These are phyloP conservation scores for Coniferiporia weirii DNA, from an alignment of 1,284 basidiomycete species.

Conservation along the genomic window DNA sequence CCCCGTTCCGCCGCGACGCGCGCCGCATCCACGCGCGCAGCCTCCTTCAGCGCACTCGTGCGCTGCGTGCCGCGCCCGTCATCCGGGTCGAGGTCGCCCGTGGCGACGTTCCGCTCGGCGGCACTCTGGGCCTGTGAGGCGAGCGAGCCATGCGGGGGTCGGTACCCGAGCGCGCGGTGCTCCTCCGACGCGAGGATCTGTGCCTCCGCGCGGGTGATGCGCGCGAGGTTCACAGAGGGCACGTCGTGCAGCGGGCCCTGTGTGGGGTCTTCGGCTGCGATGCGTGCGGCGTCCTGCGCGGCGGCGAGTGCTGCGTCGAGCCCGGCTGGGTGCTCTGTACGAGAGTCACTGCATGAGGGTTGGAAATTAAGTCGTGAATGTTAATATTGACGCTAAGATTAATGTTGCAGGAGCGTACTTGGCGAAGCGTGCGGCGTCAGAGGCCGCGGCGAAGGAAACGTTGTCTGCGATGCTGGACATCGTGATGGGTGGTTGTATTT, in stretches of 20 bases:
- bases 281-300: constrained; percentile 4
- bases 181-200: constrained; percentile 23
- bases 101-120: constrained; percentile 2
- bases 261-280: background rate
- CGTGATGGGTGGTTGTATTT: too few relatives aligned
- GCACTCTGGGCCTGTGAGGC: constrained; percentile 17
- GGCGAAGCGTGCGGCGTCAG: constrained; percentile 10
- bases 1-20: constrained; percentile 9
- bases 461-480: background rate
- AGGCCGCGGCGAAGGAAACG: constrained; percentile 8
- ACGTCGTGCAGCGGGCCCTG: background rate
- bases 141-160: constrained; percentile 19
- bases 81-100: background rate
- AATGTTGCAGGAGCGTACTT: background rate
- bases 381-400: background rate
- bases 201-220: constrained; percentile 14
- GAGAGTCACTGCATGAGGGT: background rate
- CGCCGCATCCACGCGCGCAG: constrained; percentile 10
- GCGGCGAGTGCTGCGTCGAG: background rate
- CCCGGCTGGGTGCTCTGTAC: background rate
- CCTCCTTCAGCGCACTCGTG: constrained; percentile 2
- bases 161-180: constrained; percentile 23
- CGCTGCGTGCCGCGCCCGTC: background rate
- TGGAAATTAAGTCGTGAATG: background rate
- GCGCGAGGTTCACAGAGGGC: constrained; percentile 1